Base-by-base conservation (phyloP, 371 early-diverging fungal species). In the Rhizopus delemar region DNA sequence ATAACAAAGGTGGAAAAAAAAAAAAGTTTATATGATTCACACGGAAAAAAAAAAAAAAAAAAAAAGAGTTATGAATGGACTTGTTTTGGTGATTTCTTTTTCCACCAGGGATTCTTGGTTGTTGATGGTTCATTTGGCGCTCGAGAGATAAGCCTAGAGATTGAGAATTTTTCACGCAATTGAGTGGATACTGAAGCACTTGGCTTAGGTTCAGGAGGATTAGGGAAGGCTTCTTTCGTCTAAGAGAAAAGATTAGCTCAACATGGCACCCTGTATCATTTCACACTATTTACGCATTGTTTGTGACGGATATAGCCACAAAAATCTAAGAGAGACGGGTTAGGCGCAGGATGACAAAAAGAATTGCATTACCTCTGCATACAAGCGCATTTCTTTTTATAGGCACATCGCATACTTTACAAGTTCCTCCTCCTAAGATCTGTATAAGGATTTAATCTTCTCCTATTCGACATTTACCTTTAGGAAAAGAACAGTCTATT, bases 231-330 rank as follows among this genome's bases (percentile, higher is more conserved):
- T 46, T 36, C 16, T 53, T 53, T 46, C 16, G 39, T 7, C 16
- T 41, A 38, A 50, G 29, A 2, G 6, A 46, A 36, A 6, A 35
- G n/a, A 52, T 15, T 39, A 36, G 16, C 11, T 5, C 32, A 4
- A 16, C 3, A 6, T 15, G 3, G 22, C 3, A 46, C 0, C 9
- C 11, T 9, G 39, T 1, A 9, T 39, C 8, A 0, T 39, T 39
- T 39, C 1, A 0, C 12, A 9, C 0, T 39, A 9, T 39, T 39
- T 39, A 12, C 8, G 39, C 80, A 79, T 49, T 69, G 65, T 31
- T 70, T 72, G 62, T 79, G 80, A 46, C 80, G 74, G 31, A 79
- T 69, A 28, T 71, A 69, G 13, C 72, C 73, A 57, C 80, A 64
- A 34, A 64, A 64, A 35, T 64, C 65, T 55, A 55, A 33, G 13